A percentile compares a stretch with the other conserved stretches of the same genome.
These are phyloP conservation scores for Suzukiozyma palmioleophila DNA, from an alignment of 1,139 yeast species.

Conservation along the genomic window DNA sequence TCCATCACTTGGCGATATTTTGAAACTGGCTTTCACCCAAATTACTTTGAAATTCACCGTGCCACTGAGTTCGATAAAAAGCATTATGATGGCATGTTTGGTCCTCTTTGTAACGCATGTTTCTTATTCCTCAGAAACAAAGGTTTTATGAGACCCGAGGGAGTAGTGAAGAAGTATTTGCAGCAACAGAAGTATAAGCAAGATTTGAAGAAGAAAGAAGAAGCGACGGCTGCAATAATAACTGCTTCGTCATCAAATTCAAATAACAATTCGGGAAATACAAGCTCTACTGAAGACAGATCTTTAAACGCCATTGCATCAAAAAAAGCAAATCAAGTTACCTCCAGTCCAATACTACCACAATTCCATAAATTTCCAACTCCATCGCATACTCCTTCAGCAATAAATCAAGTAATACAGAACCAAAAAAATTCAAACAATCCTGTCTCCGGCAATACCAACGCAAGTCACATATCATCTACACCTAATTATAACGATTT, in stretches of 20 bases:
- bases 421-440: conserved; percentile 11
- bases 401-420: conserved; percentile 40
- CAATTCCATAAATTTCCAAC: conserved; percentile 31
- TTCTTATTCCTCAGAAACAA: conserved; percentile 43
- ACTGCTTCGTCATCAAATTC: neutral
- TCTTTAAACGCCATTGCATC: conserved; percentile 16
- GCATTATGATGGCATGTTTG: conserved; percentile 47
- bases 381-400: conserved; percentile 44
- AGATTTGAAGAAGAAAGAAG: conserved; percentile 28
- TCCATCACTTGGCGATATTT: conserved; percentile 46
- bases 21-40: conserved; percentile 40
- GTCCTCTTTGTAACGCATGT: conserved; percentile 50
- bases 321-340: conserved; percentile 17
- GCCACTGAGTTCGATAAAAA: conserved; percentile 38
- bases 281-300: conserved; percentile 5
- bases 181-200: conserved; percentile 44
- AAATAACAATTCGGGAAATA: neutral
- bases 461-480: conserved; percentile 5
- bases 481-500: conserved; percentile 38
- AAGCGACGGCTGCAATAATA: conserved; percentile 5
- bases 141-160: conserved; percentile 51
- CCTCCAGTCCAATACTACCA: conserved; percentile 23
- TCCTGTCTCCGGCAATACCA: conserved; percentile 5
- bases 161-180: conserved; percentile 43
- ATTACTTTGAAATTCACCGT: conserved; percentile 34